Conservation (phyloP, 2,329 filamentous ascomycete species). For the Aspergillus sojae region DNA sequence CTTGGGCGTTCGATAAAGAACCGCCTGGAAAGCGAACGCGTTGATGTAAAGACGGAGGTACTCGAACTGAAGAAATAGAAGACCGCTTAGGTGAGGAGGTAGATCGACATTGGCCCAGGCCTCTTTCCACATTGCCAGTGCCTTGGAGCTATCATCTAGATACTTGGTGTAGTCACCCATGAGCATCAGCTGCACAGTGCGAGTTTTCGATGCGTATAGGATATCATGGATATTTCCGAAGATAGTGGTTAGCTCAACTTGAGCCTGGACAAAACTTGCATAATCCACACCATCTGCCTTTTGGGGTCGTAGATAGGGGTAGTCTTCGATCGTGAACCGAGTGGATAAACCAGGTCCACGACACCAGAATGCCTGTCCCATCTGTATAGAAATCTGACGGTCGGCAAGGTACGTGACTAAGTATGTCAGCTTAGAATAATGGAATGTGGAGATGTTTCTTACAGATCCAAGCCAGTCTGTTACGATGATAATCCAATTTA, state of each 20-base stretch:
- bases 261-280: slow-evolving; percentile 6
- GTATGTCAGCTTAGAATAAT: background rate
- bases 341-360: slow-evolving; percentile 19
- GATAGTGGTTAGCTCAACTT: slow-evolving; percentile 8
- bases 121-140: slow-evolving; percentile 7
- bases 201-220: slow-evolving; percentile 5
- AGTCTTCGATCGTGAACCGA: slow-evolving; percentile 19
- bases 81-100: background rate
- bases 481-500: background rate
- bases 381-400: slow-evolving; percentile 21
- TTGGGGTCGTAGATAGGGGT: slow-evolving; percentile 9
- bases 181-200: background rate
- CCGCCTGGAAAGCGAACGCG: slow-evolving; percentile 21
- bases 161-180: slow-evolving; percentile 9
- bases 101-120: background rate
- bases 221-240: slow-evolving; percentile 7
- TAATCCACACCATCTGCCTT: slow-evolving; percentile 1
- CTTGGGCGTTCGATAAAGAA: slow-evolving; percentile 11
- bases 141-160: slow-evolving; percentile 6
- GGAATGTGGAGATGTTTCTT: background rate
- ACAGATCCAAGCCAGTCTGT: slow-evolving; percentile 19
- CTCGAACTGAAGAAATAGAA: slow-evolving; percentile 4
- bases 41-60: slow-evolving; percentile 19
- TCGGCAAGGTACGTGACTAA: slow-evolving; percentile 18
- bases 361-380: slow-evolving; percentile 22